Conservation (phyloP, 129 eudicot species). For the Ambrosia artemisiifolia region DNA sequence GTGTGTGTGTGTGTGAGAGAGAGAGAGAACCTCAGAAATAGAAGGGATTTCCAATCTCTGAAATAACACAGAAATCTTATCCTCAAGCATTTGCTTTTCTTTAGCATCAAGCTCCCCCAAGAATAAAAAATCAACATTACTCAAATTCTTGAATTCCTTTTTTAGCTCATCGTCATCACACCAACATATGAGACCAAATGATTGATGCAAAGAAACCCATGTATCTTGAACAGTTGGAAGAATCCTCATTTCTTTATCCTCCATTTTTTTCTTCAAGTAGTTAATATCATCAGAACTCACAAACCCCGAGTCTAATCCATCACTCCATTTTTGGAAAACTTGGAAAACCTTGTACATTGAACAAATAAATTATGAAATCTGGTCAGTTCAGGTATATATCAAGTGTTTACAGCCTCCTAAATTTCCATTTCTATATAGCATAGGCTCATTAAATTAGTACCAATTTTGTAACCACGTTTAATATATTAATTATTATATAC, state of each 20-base stretch:
- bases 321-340: conserved; percentile 60
- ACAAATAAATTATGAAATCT: not conserved
- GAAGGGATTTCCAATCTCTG: conserved; percentile 55
- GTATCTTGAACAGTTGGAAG: conserved; percentile 70
- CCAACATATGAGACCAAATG: conserved; percentile 75
- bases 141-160: conserved; percentile 59
- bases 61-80: conserved; percentile 47
- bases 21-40: conserved; percentile 59
- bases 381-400: not conserved
- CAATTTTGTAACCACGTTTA: not conserved
- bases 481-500: not conserved
- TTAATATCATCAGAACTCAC: conserved; percentile 48
- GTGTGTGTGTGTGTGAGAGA: too few relatives aligned
- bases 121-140: conserved; percentile 52
- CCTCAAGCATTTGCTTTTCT: conserved; percentile 44
- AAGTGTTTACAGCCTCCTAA: not conserved
- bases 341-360: conserved; percentile 54
- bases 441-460: not conserved
- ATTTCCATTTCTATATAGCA: not conserved
- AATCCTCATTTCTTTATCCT: conserved; percentile 43
- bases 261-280: conserved; percentile 54
- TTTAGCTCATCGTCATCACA: conserved; percentile 55
- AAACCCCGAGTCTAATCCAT: conserved; percentile 52
- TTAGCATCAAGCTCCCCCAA: conserved; percentile 51
- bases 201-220: conserved; percentile 81